Evolutionary conservation across 805 yeast genomes (phyloP), one percentile per base, ranked within the genome.

Genomic region (Pichia ethanolica): DNA sequence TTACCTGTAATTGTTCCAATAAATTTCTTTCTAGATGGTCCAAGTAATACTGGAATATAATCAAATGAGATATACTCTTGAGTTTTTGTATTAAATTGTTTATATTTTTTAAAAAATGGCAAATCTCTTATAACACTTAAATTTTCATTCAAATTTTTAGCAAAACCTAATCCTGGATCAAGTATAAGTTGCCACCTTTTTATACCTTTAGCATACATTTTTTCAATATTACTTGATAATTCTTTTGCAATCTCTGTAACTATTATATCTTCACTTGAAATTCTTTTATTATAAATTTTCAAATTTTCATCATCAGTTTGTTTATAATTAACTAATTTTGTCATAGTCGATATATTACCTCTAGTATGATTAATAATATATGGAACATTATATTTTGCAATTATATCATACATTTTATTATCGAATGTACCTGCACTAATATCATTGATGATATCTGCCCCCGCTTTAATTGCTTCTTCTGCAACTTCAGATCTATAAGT

Each of bases 111-210:
- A 59, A 71, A 64, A 33, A 53, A 57, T 44, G 66, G 77, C 52
- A 73, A 55, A 20, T 78, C 72, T 52, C 79, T 75, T 32, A 93
- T 73, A 1, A 89, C 58, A 26, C 74, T 73, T 34, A 90, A 56
- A 63, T 90, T 91, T 60, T 90, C 96, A 7, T 62, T 56, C n/a
- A 75, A 58, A 47, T 74, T 75, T 64, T 93, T 93, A n/a, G 98
- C 97, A 67, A 93, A 93, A 2, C 99, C 99, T 39, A 93, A 68
- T 2, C 99, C 99, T 0, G 99, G 99, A 63, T 93, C 99, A 5
- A 89, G 60, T 14, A 93, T 80, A 4, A 93, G 70, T 66, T 93
- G 98, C 96, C 97, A 93, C 65, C 91, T 81, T 51, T 74, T 72
- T 1, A 91, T 79, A 5, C 96, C 96, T 0, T 64, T 68, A 1